phyloP scores from a whole-genome alignment of 148 eudicot genomes.

The Euryodendron excelsum region DNA sequence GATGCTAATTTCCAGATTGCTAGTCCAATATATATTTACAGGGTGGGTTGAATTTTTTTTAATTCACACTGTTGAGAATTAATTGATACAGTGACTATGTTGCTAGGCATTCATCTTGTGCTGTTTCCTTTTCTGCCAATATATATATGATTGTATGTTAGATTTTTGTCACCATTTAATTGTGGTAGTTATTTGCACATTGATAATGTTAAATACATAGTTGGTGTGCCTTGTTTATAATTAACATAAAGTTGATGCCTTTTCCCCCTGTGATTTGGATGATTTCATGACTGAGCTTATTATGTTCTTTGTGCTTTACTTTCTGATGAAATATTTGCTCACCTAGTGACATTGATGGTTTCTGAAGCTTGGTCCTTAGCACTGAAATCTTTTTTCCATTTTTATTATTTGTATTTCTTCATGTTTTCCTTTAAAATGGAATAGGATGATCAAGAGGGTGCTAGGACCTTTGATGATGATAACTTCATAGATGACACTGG shows the following conservation, averaged over 20 bases:
- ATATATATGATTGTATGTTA: not conserved
- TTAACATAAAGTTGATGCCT: not conserved
- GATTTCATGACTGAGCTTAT: not conserved
- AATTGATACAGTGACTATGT: not conserved
- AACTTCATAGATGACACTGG: constrained; percentile 92
- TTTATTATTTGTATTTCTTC: not conserved
- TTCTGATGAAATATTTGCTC: constrained; percentile 6
- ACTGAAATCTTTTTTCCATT: not conserved
- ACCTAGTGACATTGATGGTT: not conserved
- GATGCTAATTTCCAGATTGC: too few relatives aligned
- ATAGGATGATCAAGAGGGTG: constrained; percentile 80
- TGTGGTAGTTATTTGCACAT: not conserved
- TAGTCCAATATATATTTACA: not conserved
- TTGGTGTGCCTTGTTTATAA: constrained; percentile 2
- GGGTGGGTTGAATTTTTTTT: not conserved
- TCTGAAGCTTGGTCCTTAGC: not conserved
- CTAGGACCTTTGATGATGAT: constrained; percentile 73
- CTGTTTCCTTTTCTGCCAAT: not conserved
- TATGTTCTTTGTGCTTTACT: not conserved
- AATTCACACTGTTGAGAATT: not conserved
- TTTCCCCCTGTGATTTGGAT: not conserved
- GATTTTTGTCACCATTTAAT: not conserved
- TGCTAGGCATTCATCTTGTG: not conserved
- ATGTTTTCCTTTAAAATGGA: not conserved
- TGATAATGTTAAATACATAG: not conserved